Percentiles rank a stretch among this genome's conserved stretches.
Evolutionary conservation across 768 basidiomycete genomes (phyloP).

Genomic region (Suillus decipiens): DNA sequence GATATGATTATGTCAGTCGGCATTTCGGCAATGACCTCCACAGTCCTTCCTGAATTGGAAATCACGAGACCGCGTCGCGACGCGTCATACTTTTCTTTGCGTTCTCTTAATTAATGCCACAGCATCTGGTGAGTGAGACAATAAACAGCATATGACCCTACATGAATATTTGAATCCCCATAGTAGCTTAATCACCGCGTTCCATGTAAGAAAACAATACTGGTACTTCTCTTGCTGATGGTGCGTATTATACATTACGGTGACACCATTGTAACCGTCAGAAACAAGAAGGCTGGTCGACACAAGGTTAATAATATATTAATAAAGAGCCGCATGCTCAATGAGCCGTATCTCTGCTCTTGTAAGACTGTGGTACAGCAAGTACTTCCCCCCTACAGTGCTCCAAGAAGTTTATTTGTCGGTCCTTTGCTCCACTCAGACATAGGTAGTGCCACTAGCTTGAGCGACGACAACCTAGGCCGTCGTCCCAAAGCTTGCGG

Average conservation of each 20-base stretch:
- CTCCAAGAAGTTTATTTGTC: background rate
- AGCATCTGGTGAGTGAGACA: background rate
- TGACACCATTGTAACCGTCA: background rate
- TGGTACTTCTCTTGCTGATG: background rate
- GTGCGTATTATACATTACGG: background rate
- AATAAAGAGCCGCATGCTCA: too few relatives aligned
- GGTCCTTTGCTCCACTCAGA: background rate
- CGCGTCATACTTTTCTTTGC: background rate
- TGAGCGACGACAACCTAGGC: background rate
- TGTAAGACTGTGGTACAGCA: background rate
- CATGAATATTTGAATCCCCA: background rate
- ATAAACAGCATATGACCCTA: background rate
- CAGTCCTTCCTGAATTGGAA: background rate
- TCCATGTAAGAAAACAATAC: background rate
- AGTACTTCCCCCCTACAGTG: background rate
- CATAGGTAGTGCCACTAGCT: background rate
- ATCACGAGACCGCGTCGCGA: constrained; percentile 35
- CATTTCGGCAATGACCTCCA: constrained; percentile 6
- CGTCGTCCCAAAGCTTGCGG: background rate
- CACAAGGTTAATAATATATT: background rate
- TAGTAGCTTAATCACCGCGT: background rate
- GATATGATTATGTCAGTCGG: constrained; percentile 28
- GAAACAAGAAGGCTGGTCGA: background rate
- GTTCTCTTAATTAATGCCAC: background rate
- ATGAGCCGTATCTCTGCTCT: too few relatives aligned